phyloP scores from a whole-genome alignment of 83 land plant genomes.

The Picea mariana region DNA sequence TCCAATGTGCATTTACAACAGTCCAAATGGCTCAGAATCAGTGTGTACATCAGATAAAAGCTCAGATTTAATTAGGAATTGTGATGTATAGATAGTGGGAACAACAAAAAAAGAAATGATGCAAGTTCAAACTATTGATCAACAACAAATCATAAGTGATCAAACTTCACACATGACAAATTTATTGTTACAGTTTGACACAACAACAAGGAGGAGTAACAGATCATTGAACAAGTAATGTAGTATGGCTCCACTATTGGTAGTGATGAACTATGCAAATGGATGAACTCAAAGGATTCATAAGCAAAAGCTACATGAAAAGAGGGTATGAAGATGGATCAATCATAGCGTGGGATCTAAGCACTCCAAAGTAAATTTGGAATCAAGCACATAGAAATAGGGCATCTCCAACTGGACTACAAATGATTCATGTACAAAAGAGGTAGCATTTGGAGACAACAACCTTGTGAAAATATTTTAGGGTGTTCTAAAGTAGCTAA shows the following conservation, averaged over 20 bases:
- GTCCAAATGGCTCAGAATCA: slow-evolving; percentile 60
- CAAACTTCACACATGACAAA: slow-evolving; percentile 45
- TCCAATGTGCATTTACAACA: slow-evolving; percentile 45
- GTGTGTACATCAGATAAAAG: slow-evolving; percentile 61
- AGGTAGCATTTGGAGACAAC: too few relatives aligned
- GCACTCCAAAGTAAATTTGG: too few relatives aligned
- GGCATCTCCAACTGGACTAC: too few relatives aligned
- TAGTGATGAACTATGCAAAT: slow-evolving; percentile 1
- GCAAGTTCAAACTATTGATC: slow-evolving; percentile 69
- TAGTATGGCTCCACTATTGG: background rate
- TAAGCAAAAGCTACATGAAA: slow-evolving; percentile 27
- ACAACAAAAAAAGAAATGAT: slow-evolving; percentile 86
- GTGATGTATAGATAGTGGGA: slow-evolving; percentile 73
- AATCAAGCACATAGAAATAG: too few relatives aligned
- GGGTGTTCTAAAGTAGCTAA: too few relatives aligned
- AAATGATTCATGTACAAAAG: too few relatives aligned
- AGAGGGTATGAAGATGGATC: too few relatives aligned
- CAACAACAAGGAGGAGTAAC: slow-evolving; percentile 54
- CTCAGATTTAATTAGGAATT: slow-evolving; percentile 57
- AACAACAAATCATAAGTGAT: slow-evolving; percentile 44
- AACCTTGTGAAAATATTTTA: too few relatives aligned
- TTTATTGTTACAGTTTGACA: slow-evolving; percentile 68
- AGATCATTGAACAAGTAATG: slow-evolving; percentile 45
- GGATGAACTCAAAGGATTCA: slow-evolving; percentile 51
- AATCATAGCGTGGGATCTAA: too few relatives aligned